These are phyloP conservation scores for Zygoascus meyerae DNA, from an alignment of 1,139 yeast genomes.

Conservation along the genomic window DNA sequence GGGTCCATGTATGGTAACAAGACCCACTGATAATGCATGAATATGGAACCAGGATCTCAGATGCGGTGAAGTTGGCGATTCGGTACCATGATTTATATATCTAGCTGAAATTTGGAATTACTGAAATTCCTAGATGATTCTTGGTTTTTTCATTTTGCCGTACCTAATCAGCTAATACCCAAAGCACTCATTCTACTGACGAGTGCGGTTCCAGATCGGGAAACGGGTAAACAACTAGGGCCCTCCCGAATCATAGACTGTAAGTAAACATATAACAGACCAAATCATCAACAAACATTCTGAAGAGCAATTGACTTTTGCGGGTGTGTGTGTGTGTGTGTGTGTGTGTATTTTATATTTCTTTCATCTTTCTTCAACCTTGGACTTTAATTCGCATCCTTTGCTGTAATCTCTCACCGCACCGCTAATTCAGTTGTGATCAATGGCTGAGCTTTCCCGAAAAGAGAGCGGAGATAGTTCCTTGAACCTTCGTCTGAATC, in stretches of 20 bases:
- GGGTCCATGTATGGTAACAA: too few relatives aligned
- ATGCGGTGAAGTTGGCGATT: too few relatives aligned
- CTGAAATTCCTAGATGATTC: too few relatives aligned
- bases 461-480: slow-evolving; percentile 25
- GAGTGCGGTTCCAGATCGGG: slow-evolving; percentile 12
- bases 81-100: too few relatives aligned
- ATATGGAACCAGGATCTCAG: too few relatives aligned
- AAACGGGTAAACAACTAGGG: slow-evolving; percentile 13
- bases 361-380: neutral
- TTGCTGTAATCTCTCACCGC: too few relatives aligned
- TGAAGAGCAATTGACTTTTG: neutral
- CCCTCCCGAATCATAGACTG: neutral
- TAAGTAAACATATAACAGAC: neutral
- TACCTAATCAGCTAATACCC: too few relatives aligned
- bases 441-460: slow-evolving; percentile 7
- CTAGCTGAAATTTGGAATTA: too few relatives aligned
- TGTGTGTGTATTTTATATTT: neutral
- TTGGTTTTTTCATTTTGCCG: too few relatives aligned
- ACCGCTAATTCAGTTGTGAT: too few relatives aligned
- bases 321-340: neutral
- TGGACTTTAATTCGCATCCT: neutral
- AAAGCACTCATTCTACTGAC: too few relatives aligned
- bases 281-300: neutral
- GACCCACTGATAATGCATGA: too few relatives aligned
- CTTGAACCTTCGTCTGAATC: slow-evolving; percentile 23